Percentiles rank a stretch among this genome's conserved stretches.
Conservation (phyloP, 2,329 filamentous ascomycete species). For the Orbilia ellipsospora region DNA sequence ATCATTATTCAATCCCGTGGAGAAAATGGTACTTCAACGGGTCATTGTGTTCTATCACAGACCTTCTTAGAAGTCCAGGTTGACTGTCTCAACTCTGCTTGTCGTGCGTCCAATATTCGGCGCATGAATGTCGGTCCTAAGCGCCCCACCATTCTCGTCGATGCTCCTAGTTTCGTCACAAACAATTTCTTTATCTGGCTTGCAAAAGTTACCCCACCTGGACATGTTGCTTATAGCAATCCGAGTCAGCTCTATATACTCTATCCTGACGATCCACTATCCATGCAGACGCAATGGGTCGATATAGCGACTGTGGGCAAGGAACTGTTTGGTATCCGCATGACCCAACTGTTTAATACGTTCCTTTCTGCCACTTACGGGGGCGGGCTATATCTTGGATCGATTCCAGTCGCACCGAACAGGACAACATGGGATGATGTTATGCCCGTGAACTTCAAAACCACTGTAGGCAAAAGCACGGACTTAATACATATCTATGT, state of each 20-base stretch:
- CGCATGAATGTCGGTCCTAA: conserved; percentile 30
- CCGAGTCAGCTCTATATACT: conserved; percentile 47
- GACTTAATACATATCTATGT: conserved; percentile 35
- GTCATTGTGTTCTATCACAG: conserved; percentile 36
- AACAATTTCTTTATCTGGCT: conserved; percentile 43
- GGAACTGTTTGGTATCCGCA: conserved; percentile 20
- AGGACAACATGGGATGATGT: conserved; percentile 1
- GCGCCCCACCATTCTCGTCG: conserved; percentile 33
- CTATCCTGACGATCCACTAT: conserved; percentile 35
- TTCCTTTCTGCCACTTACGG: conserved; percentile 41
- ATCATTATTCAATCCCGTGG: conserved; percentile 36
- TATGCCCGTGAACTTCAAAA: conserved; percentile 19
- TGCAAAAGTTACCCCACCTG: conserved; percentile 32
- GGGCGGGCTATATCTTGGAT: conserved; percentile 35
- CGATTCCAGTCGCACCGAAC: conserved; percentile 22
- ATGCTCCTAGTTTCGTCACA: conserved; percentile 13
- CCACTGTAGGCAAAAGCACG: conserved; percentile 12
- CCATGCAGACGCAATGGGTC: conserved; percentile 26
- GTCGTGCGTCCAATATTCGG: conserved; percentile 30
- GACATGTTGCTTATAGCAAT: conserved; percentile 39
- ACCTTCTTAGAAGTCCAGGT: conserved; percentile 33
- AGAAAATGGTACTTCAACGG: conserved; percentile 10
- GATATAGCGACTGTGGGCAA: conserved; percentile 29
- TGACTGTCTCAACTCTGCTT: conserved; percentile 34
- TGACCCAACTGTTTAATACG: conserved; percentile 48